Base-by-base conservation (phyloP, 257 asterid species). In the Prunella vulgaris region DNA sequence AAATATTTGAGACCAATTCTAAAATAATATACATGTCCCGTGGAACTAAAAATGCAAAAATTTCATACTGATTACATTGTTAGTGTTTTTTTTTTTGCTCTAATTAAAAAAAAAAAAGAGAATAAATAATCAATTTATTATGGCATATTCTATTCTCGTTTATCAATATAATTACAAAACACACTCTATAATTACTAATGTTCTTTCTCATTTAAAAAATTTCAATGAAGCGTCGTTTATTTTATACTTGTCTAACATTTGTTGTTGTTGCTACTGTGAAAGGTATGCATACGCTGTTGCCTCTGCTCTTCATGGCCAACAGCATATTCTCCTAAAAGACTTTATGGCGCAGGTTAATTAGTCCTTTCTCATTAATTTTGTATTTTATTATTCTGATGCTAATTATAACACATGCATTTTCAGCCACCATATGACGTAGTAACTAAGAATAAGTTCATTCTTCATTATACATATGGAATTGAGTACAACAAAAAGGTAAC, bases 211-310 rank as follows among this genome's bases (percentile, higher is more conserved):
- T 5, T 33, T 6, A 5, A 33, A n/a, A 5, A 6, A 10, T 42
- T 42, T 42, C 5, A 42, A 42, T 7, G 17, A 42, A 42, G 1
- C 6, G 6, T 3, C 49, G 1, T 2, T 12, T 1, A 5, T 46
- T n/a, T 1, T 46, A 2, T 46, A 46, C 9, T 15, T 44, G 5
- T 46, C 22, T 65, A 33, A 68, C 59, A 32, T 44, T 68, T n/a
- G 8, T 25, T 22, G n/a, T n/a, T n/a, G n/a, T 62, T 68, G 33
- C 3, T 57, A 14, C 27, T 58, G 32, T 13, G 37, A 33, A 74
- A 87, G 94, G 94, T 87, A 87, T 68, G 91, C 74, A 10, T 87
- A 85, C 63, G 91, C 88, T 10, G 81, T 87, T 44, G 95, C 91
- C 60, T 87, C 91, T 57, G 89, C 95, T 74, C 75, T 83, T 76